Conservation (phyloP, 31 red algal genomes). For the Bonnemaisonia californica region DNA sequence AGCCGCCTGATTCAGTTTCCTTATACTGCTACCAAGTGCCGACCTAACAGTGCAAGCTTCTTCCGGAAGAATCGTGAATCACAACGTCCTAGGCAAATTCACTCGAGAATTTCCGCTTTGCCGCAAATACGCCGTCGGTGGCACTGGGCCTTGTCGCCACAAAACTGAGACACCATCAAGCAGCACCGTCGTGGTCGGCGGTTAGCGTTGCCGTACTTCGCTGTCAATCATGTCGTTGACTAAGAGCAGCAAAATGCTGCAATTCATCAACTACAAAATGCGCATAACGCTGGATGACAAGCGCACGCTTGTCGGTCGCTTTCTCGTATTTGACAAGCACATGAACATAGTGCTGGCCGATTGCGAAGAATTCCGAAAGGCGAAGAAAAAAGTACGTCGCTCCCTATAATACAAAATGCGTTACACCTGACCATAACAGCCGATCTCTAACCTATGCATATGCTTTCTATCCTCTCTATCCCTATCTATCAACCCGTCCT, state of each 20-base stretch:
- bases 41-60: no score
- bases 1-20: no score
- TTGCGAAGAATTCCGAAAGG: constrained; percentile 74
- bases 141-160: no score
- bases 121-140: no score
- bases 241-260: constrained; percentile 87
- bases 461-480: not conserved
- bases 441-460: not conserved
- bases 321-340: constrained; percentile 96
- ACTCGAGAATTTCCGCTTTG: no score
- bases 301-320: constrained; percentile 76
- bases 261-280: constrained; percentile 91
- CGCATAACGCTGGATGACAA: constrained; percentile 85
- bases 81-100: no score
- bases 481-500: not conserved
- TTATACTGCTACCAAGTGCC: no score
- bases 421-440: not conserved
- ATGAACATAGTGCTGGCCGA: constrained; percentile 95
- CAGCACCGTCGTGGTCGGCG: no score
- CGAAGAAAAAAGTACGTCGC: constrained; percentile 61
- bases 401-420: not conserved
- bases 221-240: constrained; percentile 48
- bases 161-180: no score
- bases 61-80: no score
- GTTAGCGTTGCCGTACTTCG: no score